Conservation (phyloP, 805 yeast species). For the Candida krabiensis region DNA sequence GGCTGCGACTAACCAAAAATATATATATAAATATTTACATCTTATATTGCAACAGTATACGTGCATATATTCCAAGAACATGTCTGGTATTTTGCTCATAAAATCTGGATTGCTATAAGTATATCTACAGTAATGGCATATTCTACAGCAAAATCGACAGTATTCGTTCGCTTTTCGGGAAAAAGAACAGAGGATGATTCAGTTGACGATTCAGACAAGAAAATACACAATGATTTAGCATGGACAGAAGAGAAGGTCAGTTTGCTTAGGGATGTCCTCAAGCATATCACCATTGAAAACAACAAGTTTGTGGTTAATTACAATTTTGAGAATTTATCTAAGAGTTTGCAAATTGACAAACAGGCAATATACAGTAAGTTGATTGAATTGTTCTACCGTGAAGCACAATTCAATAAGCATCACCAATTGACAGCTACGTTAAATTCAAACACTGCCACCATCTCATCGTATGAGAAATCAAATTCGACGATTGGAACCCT, state of each 20-base stretch:
- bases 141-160: too few relatives aligned
- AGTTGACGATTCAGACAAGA: too few relatives aligned
- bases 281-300: slow-evolving; percentile 13
- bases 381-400: slow-evolving; percentile 22
- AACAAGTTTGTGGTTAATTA: slow-evolving; percentile 17
- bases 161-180: too few relatives aligned
- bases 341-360: slow-evolving; percentile 13
- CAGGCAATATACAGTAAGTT: slow-evolving; percentile 21
- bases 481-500: slow-evolving; percentile 9
- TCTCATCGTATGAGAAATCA: slow-evolving; percentile 2
- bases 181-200: too few relatives aligned
- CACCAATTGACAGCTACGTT: not conserved
- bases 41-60: too few relatives aligned
- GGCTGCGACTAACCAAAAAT: too few relatives aligned
- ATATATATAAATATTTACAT: too few relatives aligned
- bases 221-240: not conserved
- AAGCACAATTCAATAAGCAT: not conserved
- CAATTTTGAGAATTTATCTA: slow-evolving; percentile 23
- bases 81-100: too few relatives aligned
- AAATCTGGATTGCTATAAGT: too few relatives aligned
- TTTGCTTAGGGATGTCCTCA: slow-evolving; percentile 13
- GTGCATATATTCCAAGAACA: too few relatives aligned
- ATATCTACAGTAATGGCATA: too few relatives aligned
- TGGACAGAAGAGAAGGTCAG: slow-evolving; percentile 22
- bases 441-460: not conserved